Percentiles rank a stretch among this genome's conserved stretches.
These are phyloP conservation scores for Neobulgaria alba DNA, from an alignment of 2,329 filamentous ascomycete genomes.

Conservation along the genomic window DNA sequence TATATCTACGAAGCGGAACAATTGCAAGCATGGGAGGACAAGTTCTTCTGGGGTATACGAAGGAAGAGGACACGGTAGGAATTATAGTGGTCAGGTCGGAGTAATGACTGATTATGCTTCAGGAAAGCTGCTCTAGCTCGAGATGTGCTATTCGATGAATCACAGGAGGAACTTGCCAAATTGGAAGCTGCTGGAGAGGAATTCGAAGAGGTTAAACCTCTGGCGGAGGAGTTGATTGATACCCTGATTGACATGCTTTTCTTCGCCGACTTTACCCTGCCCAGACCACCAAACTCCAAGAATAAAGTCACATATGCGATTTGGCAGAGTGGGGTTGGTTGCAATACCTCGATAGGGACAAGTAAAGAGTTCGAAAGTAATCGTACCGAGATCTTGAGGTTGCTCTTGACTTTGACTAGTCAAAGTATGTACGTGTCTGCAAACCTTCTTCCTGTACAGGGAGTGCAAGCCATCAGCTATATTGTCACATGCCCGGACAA, in stretches of 20 bases:
- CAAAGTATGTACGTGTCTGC: conserved; percentile 91
- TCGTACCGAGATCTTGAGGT: conserved; percentile 76
- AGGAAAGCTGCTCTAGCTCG: conserved; percentile 56
- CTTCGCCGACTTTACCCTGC: conserved; percentile 82
- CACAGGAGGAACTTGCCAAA: conserved; percentile 44
- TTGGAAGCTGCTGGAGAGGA: conserved; percentile 45
- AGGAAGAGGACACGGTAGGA: conserved; percentile 52
- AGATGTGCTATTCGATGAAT: conserved; percentile 80
- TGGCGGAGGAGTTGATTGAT: conserved; percentile 89
- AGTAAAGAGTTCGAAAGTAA: conserved; percentile 92
- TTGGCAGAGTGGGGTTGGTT: conserved; percentile 96
- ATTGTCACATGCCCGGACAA: conserved; percentile 83
- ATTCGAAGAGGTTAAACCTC: conserved; percentile 74
- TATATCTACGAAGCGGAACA: conserved; percentile 87
- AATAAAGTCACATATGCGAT: conserved; percentile 86
- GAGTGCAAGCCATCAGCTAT: conserved; percentile 79
- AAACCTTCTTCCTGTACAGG: conserved; percentile 68
- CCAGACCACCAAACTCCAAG: conserved; percentile 60
- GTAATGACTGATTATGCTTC: conserved; percentile 13
- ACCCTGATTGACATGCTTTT: conserved; percentile 84
- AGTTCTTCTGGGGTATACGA: conserved; percentile 81
- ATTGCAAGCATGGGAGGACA: conserved; percentile 77
- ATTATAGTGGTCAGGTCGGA: neutral
- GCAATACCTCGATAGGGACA: conserved; percentile 78
- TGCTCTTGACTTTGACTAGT: conserved; percentile 78